These are phyloP conservation scores for Luffa acutangula DNA, from an alignment of 306 rosid genomes.

Conservation along the genomic window DNA sequence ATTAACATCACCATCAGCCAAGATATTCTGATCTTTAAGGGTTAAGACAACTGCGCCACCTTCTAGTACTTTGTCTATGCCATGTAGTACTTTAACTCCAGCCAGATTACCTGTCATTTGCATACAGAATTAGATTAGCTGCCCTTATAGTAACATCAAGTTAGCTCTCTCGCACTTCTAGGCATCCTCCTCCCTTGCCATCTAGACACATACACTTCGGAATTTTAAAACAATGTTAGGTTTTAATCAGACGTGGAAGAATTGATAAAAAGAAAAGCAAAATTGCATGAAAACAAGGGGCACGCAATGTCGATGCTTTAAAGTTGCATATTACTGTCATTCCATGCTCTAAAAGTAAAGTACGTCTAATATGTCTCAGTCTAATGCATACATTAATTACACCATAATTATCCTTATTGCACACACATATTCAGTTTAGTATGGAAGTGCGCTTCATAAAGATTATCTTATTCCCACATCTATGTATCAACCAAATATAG, in stretches of 20 bases:
- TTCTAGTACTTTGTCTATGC: conserved; percentile 83
- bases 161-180: neutral
- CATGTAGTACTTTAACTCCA: conserved; percentile 94
- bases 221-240: neutral
- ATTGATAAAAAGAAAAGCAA: neutral
- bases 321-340: neutral
- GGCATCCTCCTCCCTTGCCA: neutral
- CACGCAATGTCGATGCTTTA: neutral
- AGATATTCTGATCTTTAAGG: conserved; percentile 81
- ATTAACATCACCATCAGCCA: conserved; percentile 77
- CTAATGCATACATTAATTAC: neutral
- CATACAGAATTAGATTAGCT: conserved; percentile 6
- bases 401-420: neutral
- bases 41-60: conserved; percentile 94
- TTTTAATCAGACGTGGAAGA: neutral
- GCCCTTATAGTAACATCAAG: neutral
- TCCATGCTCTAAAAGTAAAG: neutral
- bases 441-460: neutral
- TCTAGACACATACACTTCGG: neutral
- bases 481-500: neutral
- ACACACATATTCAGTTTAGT: neutral
- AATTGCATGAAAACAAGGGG: neutral
- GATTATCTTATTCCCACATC: neutral
- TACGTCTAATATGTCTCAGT: neutral
- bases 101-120: conserved; percentile 49